These are phyloP conservation scores for Phytophthora cajani DNA, from an alignment of 352 stramenopile genomes.

Conservation along the genomic window DNA sequence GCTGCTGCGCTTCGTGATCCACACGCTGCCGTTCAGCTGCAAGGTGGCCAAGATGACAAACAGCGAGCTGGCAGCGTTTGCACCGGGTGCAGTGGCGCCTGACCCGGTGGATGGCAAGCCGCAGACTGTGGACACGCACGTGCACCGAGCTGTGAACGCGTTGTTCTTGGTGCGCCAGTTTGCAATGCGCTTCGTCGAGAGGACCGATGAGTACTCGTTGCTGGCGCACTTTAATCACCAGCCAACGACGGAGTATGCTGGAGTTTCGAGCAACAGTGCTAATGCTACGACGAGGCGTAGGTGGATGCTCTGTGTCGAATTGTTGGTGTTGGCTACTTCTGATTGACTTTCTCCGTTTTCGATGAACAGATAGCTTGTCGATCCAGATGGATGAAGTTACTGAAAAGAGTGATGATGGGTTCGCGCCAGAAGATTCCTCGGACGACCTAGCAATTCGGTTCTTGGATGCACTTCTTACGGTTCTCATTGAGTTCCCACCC, in stretches of 20 bases:
- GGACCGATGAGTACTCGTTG: conserved; percentile 65
- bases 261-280: not conserved
- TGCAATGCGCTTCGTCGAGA: conserved; percentile 75
- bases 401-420: conserved; percentile 18
- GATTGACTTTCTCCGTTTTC: not conserved
- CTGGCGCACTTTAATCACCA: conserved; percentile 71
- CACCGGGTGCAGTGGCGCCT: conserved; percentile 14
- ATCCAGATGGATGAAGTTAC: conserved; percentile 40
- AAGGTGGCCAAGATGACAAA: conserved; percentile 63
- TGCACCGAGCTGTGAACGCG: conserved; percentile 68
- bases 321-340: not conserved
- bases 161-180: conserved; percentile 82
- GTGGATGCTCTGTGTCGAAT: conserved; percentile 4
- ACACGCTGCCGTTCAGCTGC: conserved; percentile 60
- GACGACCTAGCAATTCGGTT: conserved; percentile 75
- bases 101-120: conserved; percentile 39
- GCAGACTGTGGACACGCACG: conserved; percentile 49
- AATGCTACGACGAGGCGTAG: conserved; percentile 20
- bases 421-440: conserved; percentile 28
- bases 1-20: conserved; percentile 66
- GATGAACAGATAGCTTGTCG: conserved; percentile 25
- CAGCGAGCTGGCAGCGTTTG: conserved; percentile 53
- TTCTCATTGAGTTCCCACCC: conserved; percentile 63
- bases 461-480: conserved; percentile 65
- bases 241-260: conserved; percentile 14